phyloP scores from a whole-genome alignment of 2,329 filamentous ascomycete species.

The Colletotrichum higginsianum region DNA sequence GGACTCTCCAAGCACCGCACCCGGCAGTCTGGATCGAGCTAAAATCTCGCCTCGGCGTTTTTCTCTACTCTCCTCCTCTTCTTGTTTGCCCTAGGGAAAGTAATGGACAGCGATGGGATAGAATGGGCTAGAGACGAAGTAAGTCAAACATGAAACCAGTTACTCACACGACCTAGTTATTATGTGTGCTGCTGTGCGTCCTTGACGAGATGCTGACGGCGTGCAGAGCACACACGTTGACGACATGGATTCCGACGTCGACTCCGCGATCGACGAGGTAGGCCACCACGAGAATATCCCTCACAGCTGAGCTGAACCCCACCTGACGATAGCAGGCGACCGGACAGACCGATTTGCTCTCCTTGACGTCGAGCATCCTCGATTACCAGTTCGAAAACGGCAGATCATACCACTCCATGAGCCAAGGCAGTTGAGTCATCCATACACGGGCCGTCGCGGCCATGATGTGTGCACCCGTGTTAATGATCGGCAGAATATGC shows the following conservation, averaged over 20 bases:
- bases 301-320: neutral
- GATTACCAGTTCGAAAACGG: conserved; percentile 34
- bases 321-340: neutral
- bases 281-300: neutral
- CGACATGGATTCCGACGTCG: conserved; percentile 14
- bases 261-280: conserved; percentile 23
- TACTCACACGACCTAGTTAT: no score
- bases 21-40: conserved; percentile 15
- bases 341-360: conserved; percentile 8
- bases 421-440: conserved; percentile 45
- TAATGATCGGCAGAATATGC: conserved; percentile 45
- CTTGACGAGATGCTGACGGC: neutral
- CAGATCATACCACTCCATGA: conserved; percentile 39
- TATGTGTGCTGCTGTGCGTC: neutral
- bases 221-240: neutral
- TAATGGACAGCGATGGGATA: neutral
- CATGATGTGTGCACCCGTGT: neutral
- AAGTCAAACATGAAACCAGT: neutral
- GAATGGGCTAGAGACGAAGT: neutral
- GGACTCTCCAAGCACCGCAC: neutral
- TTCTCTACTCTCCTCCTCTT: no score
- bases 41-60: neutral
- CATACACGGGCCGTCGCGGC: neutral
- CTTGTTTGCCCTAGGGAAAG: neutral
- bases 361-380: conserved; percentile 27